A percentile compares a stretch with the other conserved stretches of the same genome.
Conservation (phyloP, 768 basidiomycete genomes). For the Lactifluus pinguis region DNA sequence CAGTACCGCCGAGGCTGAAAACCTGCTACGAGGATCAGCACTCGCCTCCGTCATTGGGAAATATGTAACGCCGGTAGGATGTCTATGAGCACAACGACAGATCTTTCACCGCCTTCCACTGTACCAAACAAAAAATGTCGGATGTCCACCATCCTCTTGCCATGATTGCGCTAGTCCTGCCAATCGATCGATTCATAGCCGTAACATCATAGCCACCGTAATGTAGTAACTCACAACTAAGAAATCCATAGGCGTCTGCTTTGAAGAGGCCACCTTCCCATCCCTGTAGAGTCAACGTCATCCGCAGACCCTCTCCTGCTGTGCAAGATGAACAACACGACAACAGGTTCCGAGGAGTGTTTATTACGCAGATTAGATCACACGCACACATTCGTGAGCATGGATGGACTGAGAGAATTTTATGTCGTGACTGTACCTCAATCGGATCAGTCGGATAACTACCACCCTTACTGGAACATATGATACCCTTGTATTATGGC, state of each 20-base stretch:
- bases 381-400: constrained; percentile 23
- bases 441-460: background rate
- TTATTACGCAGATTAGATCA: constrained; percentile 11
- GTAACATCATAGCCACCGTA: background rate
- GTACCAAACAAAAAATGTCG: background rate
- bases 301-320: constrained; percentile 33
- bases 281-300: constrained; percentile 26
- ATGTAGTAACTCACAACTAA: constrained; percentile 33
- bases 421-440: background rate
- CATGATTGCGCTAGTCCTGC: constrained; percentile 50
- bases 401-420: background rate
- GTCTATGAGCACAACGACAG: no score
- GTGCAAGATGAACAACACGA: constrained; percentile 39
- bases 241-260: constrained; percentile 29
- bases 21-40: no score
- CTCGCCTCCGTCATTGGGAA: no score
- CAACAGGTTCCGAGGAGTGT: constrained; percentile 19
- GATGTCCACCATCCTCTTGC: constrained; percentile 30
- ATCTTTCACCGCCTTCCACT: no score
- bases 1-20: no score
- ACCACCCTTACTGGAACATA: background rate
- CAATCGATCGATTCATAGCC: background rate
- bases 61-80: no score
- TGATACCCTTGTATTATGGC: constrained; percentile 7
- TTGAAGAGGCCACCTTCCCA: constrained; percentile 16